Base-by-base conservation (phyloP, 2,329 filamentous ascomycete species). In the Pestalotiopsis sp. region DNA sequence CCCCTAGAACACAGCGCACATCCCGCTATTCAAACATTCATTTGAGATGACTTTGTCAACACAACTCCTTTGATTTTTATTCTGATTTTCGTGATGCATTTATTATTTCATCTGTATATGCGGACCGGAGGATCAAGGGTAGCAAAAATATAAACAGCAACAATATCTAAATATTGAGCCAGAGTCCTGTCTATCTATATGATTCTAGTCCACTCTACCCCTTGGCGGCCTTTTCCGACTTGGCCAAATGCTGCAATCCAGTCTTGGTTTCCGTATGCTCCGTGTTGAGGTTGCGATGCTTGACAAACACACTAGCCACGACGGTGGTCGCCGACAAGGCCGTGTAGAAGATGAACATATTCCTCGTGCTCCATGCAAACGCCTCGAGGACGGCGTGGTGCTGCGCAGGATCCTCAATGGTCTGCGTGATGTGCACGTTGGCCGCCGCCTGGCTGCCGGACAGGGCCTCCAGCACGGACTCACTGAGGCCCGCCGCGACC, bases 221-320 rank as follows among this genome's bases (percentile, higher is more conserved):
- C 31, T 36, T 36, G 31, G 31, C 31, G 31, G 31, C 31, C 31
- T 36, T 36, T 36, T 36, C 31, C 31, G 31, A 36, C 31, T 36
- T 36, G 31, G 31, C 31, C 31, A 36, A 36, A 36, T 36, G 31
- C 5, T 17, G 49, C 69, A 76, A 58, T 1, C 86, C 86, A 7
- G 86, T 88, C 74, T 81, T 85, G 14, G 83, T 86, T 74, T 86
- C 83, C 11, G 80, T 79, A 72, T 88, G 86, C 70, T 85, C 84
- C 61, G 80, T 83, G 59, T 79, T 85, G 73, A 89, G 72, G 4
- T 78, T 74, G 13, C 75, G 70, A 61, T 84, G 83, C 38, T 80
- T 77, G 65, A 88, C 80, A 59, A 86, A 85, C 4, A 78, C 69
- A 64, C 81, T 82, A 4, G 80, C 79, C 2, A 84, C 38, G 3